A percentile compares a stretch with the other conserved stretches of the same genome.
These are phyloP conservation scores for Geranium rotundifolium DNA, from an alignment of 345 rosid species.

Conservation along the genomic window DNA sequence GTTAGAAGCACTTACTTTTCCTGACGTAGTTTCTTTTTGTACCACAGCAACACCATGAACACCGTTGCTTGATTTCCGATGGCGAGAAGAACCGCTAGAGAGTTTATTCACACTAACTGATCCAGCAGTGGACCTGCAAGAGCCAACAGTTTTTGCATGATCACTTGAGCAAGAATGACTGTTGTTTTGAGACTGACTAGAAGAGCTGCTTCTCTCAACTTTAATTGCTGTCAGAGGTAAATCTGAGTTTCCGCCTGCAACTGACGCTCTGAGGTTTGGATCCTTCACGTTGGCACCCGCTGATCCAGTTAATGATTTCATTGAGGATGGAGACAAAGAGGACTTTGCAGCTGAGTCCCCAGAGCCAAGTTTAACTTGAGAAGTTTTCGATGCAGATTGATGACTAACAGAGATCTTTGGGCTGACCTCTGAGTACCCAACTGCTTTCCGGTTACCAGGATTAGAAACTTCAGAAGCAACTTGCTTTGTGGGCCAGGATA, in stretches of 20 bases:
- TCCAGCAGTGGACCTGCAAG: slow-evolving; percentile 48
- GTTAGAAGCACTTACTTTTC: slow-evolving; percentile 38
- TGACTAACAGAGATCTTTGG: slow-evolving; percentile 45
- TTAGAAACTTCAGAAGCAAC: slow-evolving; percentile 53
- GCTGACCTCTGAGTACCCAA: slow-evolving; percentile 53
- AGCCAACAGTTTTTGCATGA: slow-evolving; percentile 43
- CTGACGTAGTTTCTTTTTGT: slow-evolving; percentile 7
- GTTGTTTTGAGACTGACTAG: slow-evolving; percentile 76
- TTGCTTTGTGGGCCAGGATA: slow-evolving; percentile 53
- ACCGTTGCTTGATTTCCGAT: slow-evolving; percentile 49
- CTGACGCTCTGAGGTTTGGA: slow-evolving; percentile 31
- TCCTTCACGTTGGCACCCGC: slow-evolving; percentile 37
- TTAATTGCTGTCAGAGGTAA: slow-evolving; percentile 27
- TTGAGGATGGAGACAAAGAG: slow-evolving; percentile 42
- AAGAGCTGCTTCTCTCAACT: slow-evolving; percentile 75
- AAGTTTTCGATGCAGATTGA: slow-evolving; percentile 46
- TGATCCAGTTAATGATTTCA: slow-evolving; percentile 41
- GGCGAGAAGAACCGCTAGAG: slow-evolving; percentile 38
- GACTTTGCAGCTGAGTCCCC: slow-evolving; percentile 42
- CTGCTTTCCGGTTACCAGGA: slow-evolving; percentile 37
- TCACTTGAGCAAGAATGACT: slow-evolving; percentile 65
- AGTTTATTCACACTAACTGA: slow-evolving; percentile 24
- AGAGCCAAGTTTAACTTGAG: slow-evolving; percentile 36
- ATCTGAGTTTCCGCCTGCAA: slow-evolving; percentile 28
- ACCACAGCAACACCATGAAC: slow-evolving; percentile 22